Evolutionary conservation across 208 protist species (phyloP), one percentile per base, ranked within the genome.

Genomic region (Porcisia hertigi): DNA sequence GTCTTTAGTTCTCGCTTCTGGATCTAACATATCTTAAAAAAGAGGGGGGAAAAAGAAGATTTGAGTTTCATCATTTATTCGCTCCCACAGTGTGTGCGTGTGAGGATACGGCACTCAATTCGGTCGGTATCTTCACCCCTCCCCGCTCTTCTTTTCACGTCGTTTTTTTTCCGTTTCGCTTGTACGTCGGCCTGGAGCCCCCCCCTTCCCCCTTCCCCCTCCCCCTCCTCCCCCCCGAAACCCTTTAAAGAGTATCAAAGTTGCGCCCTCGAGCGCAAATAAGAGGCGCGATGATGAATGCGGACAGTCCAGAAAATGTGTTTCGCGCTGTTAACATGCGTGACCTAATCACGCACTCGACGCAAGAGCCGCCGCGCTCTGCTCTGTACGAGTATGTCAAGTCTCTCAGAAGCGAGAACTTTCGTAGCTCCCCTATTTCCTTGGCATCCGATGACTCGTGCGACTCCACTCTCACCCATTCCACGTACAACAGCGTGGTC

Each of bases 361-460:
- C 39, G n/a, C 7, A 18, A 16, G 77, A 88, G 59, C 57, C 77
- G 23, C 77, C 77, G 47, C 75, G 73, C 11, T 88, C 83, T 36
- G 81, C 86, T 1, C 81, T 90, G 55, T 82, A 80, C 65, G 81
- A 90, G 79, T 90, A 88, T 74, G 81, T 87, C 11, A 81, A 76
- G 47, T 80, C 81, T 7, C 59, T 81, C n/a, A 63, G 43, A 14
- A 69, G 36, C 53, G 76, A 79, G 6, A 69, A 52, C 23, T 49
- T 54, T 34, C 57, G 58, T 20, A 74, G 74, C 49, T 41, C 71
- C 34, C 25, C 78, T 12, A 43, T 66, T 1, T 92, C 89, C n/a
- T 69, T 84, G 47, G 80, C 79, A 43, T 92, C 89, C 14, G 84
- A 86, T 18, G 90, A 90, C 62, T 94, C 90, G 7, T 79, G 89